Base-by-base conservation (phyloP, 208 protist species). In the Trypanosomatidae sp. region DNA sequence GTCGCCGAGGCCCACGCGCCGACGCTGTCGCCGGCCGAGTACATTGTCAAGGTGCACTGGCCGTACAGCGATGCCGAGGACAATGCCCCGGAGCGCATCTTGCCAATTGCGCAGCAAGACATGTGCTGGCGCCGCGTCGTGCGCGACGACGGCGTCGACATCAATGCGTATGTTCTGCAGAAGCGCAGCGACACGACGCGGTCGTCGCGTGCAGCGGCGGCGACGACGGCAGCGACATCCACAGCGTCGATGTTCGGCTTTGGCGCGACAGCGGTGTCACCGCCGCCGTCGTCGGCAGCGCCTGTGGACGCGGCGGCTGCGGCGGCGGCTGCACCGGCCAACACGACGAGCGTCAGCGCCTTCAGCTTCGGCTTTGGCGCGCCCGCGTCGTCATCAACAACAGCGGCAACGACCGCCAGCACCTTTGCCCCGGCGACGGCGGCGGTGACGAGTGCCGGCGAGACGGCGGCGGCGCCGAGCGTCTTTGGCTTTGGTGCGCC, bases 31-130 rank as follows among this genome's bases (percentile, higher is more conserved):
- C 83, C 83, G 3, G 68, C 68, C 2, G 56, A 92, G 56, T 92
- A 88, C 56, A 68, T 88, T 30, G 78, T 92, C n/a, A 85, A 86
- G 61, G 56, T 59, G 43, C 78, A 88, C 56, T 87, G 75, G 70
- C 83, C 83, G 4, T 87, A 77, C 70, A 88, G 78, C 35, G 78
- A 92, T 28, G 51, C 63, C 16, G 78, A 92, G 61, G 83, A 92
- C 61, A 88, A 88, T 56, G 74, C 77, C 7, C 83, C 83, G 20
- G 83, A 92, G 60, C 78, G 78, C 28, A 85, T 92, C 56, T 48
- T 87, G 24, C 66, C 71, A 22, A 50, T 92, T 25, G 64, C 51
- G 24, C 71, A 60, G 0, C 83, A 88, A 53, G 32, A 41, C 13
- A 85, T 92, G 78, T 73, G 66, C 42, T 92, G 83, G 79, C 56